Evolutionary conservation across 768 basidiomycete species (phyloP).

Genomic region (Mycena kentingensis): DNA sequence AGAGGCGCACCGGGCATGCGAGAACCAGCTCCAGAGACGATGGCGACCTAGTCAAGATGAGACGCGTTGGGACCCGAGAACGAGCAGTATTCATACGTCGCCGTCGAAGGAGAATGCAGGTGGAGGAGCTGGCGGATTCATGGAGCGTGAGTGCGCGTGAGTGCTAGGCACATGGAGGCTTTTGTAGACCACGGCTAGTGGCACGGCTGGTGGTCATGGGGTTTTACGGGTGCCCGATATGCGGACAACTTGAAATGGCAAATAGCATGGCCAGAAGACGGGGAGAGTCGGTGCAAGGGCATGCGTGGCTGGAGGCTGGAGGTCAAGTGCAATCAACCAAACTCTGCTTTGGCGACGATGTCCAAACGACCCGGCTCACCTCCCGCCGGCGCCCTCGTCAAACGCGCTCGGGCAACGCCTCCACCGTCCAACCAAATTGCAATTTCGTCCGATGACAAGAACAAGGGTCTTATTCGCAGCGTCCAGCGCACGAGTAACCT

Average conservation of each 20-base stretch:
- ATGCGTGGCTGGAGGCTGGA: too few relatives aligned
- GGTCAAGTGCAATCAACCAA: too few relatives aligned
- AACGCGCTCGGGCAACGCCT: constrained; percentile 57
- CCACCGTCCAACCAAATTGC: constrained; percentile 65
- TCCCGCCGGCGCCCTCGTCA: constrained; percentile 59
- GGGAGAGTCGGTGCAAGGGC: too few relatives aligned
- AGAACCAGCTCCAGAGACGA: constrained; percentile 46
- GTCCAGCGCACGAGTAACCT: constrained; percentile 92
- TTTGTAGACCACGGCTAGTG: too few relatives aligned
- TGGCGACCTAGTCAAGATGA: constrained; percentile 38
- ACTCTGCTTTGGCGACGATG: too few relatives aligned
- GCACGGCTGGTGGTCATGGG: too few relatives aligned
- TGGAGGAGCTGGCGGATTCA: constrained; percentile 38
- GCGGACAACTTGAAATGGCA: too few relatives aligned
- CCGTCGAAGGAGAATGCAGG: constrained; percentile 17
- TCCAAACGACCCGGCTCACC: constrained; percentile 72
- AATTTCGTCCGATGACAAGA: constrained; percentile 77
- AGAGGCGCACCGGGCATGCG: constrained; percentile 29
- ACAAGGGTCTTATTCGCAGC: constrained; percentile 78
- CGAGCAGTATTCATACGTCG: background rate
- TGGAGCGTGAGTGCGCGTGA: too few relatives aligned
- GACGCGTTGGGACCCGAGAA: background rate
- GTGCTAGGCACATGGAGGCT: too few relatives aligned
- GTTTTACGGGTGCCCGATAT: too few relatives aligned
- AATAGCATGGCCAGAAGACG: too few relatives aligned